Evolutionary conservation across 2,329 filamentous ascomycete species (phyloP).

Genomic region (Epichloe gansuensis): DNA sequence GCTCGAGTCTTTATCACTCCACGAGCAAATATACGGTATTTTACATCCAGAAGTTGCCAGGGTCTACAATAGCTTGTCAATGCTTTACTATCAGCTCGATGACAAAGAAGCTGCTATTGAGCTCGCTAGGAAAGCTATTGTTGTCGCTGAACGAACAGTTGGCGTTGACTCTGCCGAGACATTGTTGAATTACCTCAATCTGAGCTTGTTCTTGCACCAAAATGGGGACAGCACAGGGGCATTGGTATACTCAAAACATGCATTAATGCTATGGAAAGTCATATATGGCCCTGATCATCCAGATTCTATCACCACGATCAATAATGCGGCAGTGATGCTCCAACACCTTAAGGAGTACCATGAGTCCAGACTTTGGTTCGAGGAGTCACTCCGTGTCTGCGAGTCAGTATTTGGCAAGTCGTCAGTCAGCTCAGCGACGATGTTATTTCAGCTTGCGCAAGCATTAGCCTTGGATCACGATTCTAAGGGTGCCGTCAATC

Average conservation of each 20-base stretch:
- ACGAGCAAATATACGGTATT: conserved; percentile 98
- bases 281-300: conserved; percentile 91
- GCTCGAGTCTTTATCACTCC: conserved; percentile 86
- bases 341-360: conserved; percentile 91
- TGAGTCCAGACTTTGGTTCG: conserved; percentile 93
- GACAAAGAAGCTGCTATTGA: conserved; percentile 95
- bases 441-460: conserved; percentile 94
- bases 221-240: conserved; percentile 80
- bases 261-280: conserved; percentile 90
- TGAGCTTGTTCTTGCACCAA: conserved; percentile 87
- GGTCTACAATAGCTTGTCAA: conserved; percentile 88
- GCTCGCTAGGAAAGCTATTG: conserved; percentile 89
- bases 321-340: conserved; percentile 97
- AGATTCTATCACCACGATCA: conserved; percentile 96
- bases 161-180: conserved; percentile 92
- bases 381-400: conserved; percentile 79
- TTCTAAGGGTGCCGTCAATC: conserved; percentile 77
- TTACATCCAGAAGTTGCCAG: conserved; percentile 92
- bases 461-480: conserved; percentile 92
- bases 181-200: conserved; percentile 87
- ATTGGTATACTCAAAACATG: conserved; percentile 82
- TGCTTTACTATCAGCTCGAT: conserved; percentile 94
- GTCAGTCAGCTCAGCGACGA: conserved; percentile 85
- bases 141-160: conserved; percentile 87
- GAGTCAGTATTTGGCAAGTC: conserved; percentile 81